Percentiles rank a stretch among this genome's conserved stretches.
These are phyloP conservation scores for Mortierella sp. DNA, from an alignment of 371 early-diverging fungal species.

Conservation along the genomic window DNA sequence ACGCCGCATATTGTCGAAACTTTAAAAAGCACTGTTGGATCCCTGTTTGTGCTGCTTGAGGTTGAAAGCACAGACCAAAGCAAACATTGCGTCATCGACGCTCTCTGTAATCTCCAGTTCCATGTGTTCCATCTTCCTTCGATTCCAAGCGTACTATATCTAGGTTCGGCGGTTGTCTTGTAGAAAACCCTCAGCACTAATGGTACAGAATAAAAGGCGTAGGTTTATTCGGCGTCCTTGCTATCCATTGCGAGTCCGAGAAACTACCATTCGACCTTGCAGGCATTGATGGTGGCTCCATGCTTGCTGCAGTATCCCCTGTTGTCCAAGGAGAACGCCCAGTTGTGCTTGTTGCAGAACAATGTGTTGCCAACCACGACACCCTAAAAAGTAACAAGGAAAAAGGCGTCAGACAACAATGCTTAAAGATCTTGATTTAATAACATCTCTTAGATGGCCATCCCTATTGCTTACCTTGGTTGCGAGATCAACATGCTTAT, in stretches of 20 bases:
- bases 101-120: background rate
- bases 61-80: background rate
- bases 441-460: background rate
- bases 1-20: background rate
- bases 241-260: background rate
- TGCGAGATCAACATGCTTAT: conserved; percentile 74
- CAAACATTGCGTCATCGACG: background rate
- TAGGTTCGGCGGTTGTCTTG: background rate
- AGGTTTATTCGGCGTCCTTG: background rate
- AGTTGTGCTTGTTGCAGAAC: conserved; percentile 77
- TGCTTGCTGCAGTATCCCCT: conserved; percentile 63
- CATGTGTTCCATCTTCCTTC: background rate
- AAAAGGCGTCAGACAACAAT: background rate
- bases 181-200: background rate
- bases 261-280: conserved; percentile 74
- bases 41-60: background rate
- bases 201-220: background rate
- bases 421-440: conserved; percentile 3
- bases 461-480: conserved; percentile 54
- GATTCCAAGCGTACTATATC: background rate
- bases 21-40: background rate
- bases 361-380: conserved; percentile 71
- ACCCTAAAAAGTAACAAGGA: conserved; percentile 57
- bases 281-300: conserved; percentile 66
- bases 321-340: conserved; percentile 70